Evolutionary conservation across 2,329 filamentous ascomycete genomes (phyloP).

Genomic region (Stemphylium beticola): DNA sequence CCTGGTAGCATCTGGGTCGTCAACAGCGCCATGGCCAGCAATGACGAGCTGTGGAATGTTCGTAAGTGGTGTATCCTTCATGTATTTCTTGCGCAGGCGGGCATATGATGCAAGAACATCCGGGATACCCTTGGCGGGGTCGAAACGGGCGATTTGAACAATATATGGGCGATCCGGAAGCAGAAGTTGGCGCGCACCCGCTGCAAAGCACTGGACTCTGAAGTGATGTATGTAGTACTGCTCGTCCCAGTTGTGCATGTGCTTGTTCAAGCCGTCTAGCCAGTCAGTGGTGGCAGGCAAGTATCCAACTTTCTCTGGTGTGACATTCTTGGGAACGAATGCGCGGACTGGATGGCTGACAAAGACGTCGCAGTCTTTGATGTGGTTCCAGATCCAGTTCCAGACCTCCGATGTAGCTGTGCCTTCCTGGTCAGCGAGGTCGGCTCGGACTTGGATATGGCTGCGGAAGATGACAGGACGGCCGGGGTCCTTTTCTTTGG

Average conservation of each 20-base stretch:
- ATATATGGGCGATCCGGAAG: conserved; percentile 74
- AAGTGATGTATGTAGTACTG: conserved; percentile 79
- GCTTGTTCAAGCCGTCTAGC: conserved; percentile 82
- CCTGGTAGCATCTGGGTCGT: conserved; percentile 76
- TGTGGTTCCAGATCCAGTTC: conserved; percentile 75
- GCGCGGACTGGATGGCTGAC: conserved; percentile 79
- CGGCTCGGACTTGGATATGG: conserved; percentile 81
- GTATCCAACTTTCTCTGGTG: conserved; percentile 71
- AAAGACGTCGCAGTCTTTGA: conserved; percentile 75
- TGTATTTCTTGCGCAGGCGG: conserved; percentile 69
- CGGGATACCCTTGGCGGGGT: conserved; percentile 81
- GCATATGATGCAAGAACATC: conserved; percentile 79
- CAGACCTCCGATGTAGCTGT: conserved; percentile 76
- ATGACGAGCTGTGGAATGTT: conserved; percentile 75
- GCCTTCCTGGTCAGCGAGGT: conserved; percentile 67
- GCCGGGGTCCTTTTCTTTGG: conserved; percentile 73
- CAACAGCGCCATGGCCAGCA: conserved; percentile 79
- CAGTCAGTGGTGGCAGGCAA: conserved; percentile 84
- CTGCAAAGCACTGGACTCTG: conserved; percentile 65
- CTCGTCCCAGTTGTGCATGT: conserved; percentile 71
- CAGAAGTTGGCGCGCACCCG: conserved; percentile 65
- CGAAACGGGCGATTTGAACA: conserved; percentile 80
- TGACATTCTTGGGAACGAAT: conserved; percentile 75
- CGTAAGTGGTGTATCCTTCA: conserved; percentile 56
- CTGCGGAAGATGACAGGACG: conserved; percentile 80